These are phyloP conservation scores for Hydnomerulius pinastri DNA, from an alignment of 768 basidiomycete genomes.

Conservation along the genomic window DNA sequence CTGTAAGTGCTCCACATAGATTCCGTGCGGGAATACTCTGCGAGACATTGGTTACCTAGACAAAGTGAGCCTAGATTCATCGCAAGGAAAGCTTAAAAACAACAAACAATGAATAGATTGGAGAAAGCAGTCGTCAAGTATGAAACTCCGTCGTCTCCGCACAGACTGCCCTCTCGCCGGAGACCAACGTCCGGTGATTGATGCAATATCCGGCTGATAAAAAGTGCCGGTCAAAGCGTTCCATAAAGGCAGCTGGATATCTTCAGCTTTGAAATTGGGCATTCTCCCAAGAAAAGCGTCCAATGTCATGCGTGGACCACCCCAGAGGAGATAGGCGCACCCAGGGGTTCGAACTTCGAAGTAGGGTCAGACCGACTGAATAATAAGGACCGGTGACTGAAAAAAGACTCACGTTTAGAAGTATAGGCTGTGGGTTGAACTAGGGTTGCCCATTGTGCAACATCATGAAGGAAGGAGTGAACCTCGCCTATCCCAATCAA, in stretches of 20 bases:
- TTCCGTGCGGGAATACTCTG: constrained; percentile 14
- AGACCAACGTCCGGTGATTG: background rate
- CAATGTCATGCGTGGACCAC: constrained; percentile 12
- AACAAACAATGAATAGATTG: constrained; percentile 25
- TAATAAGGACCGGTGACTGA: background rate
- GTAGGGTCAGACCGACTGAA: background rate
- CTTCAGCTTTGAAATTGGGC: constrained; percentile 1
- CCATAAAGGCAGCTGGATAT: constrained; percentile 8
- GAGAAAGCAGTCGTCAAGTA: constrained; percentile 20
- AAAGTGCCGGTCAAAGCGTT: constrained; percentile 10
- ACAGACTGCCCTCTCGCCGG: background rate
- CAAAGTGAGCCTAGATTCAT: background rate
- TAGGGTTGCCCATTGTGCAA: constrained; percentile 17
- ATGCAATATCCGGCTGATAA: background rate
- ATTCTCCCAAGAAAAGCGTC: constrained; percentile 11
- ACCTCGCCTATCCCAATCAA: constrained; percentile 21
- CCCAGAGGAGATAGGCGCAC: constrained; percentile 14
- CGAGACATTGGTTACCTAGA: constrained; percentile 11
- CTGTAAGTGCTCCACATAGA: constrained; percentile 29
- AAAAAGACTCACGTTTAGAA: background rate
- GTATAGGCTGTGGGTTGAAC: background rate
- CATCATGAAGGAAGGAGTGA: constrained; percentile 20
- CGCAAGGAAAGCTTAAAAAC: constrained; percentile 14
- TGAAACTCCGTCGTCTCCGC: constrained; percentile 14
- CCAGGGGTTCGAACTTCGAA: background rate